Base-by-base conservation (phyloP, 2,329 filamentous ascomycete genomes). In the Aspergillus ibericus region DNA sequence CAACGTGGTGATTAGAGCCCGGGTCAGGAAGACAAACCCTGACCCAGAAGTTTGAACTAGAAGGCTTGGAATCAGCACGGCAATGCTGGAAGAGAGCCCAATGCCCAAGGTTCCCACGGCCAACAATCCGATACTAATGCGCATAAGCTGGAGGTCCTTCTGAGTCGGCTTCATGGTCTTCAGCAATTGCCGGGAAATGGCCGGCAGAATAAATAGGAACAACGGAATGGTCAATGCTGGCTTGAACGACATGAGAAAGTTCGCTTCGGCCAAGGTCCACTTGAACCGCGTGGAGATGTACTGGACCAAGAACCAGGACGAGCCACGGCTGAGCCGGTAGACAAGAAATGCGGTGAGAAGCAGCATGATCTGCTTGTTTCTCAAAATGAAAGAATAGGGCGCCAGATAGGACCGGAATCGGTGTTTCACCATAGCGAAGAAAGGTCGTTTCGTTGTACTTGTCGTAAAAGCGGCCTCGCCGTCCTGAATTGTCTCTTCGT, bases 231-330 rank as follows among this genome's bases (percentile, higher is more conserved):
- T 81, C 8, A 81, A 73, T 2, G 75, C 77, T 2, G 80, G 78
- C 58, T 80, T 78, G 52, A 81, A 75, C 0, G 80, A 80, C 4
- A 80, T 71, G 18, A 82, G 67, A 56, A 78, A 65, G 44, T 77
- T 78, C 53, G 77, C 70, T 48, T 71, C 62, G 0, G 80, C 78
- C 16, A 83, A 71, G 34, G 77, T 76, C 78, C 80, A 82, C 22
- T 68, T 64, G 56, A 82, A 83, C 22, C 81, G 73, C n/a, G 78
- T 79, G 1, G 80, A 82, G 16, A 81, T 78, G 63, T 83, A 83
- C 58, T 81, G 79, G n/a, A 81, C 72, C 13, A 83, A 65, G 54
- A 83, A 74, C 61, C 75, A 77, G 15, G 79, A 70, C 9, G 78
- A 77, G 49, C 80, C 79, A 25, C 79, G 74, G 51, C 78, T 80